Base-by-base conservation (phyloP, 768 basidiomycete species). In the Macrolepiota dolichaula region DNA sequence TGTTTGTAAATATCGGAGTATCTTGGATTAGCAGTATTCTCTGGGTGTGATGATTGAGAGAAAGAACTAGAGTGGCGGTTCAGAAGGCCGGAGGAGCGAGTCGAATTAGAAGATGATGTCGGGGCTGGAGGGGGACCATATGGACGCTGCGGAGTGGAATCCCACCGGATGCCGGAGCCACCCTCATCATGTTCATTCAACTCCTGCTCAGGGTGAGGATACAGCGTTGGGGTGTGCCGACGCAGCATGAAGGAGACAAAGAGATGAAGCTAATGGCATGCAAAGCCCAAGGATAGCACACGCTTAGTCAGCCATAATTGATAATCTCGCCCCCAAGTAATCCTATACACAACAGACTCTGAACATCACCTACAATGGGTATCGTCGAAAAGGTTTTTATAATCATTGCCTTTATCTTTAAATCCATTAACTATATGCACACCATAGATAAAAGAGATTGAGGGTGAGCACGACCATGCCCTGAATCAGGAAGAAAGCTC, bases 401-500 rank as follows among this genome's bases (percentile, higher is more conserved):
- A 15, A 19, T 38, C 27, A 49, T 42, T 44, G 32, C 44, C n/a
- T 40, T 50, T 29, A 27, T 50, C 15, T 25, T 3, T 7, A 10
- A 17, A 13, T 40, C 51, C 19, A 57, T 47, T 55, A 35, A 59
- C 57, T 7, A 58, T 66, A 12, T 63, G 29, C 29, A 29, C 46
- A 38, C 36, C 22, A 13, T 58, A 96, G 94, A 96, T 97, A 67
- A 96, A 94, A 73, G 94, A 92, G 73, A 96, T 96, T 64, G 93
- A 98, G 84, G 92, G 93, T 93, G 72, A 76, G 90, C 54, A 57
- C 11, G 44, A 25, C 19, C 46, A 25, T 44, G 38, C 35, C 65
- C 51, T 38, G 46, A 52, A 22, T 50, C 37, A 10, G 40, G 25
- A 35, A 27, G 51, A 40, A 49, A 27, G 5, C 47, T 49, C n/a